phyloP scores from a whole-genome alignment of 805 yeast species.

The Suhomyces prunicola region DNA sequence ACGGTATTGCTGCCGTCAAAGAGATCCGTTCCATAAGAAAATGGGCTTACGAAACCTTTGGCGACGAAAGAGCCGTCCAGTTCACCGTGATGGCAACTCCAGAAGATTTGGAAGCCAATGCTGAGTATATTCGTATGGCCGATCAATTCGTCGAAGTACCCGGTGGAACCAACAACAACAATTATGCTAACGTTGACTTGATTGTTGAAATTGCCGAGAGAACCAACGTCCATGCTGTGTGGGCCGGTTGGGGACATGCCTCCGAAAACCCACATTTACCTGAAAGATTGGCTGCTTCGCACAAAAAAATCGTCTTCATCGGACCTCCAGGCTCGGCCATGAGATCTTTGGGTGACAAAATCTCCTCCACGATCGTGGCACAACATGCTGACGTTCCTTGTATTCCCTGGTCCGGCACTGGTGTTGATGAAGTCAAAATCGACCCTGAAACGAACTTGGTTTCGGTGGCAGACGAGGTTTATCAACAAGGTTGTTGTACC shows the following conservation, averaged over 20 bases:
- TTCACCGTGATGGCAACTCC: constrained; percentile 99
- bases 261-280: constrained; percentile 97
- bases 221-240: constrained; percentile 94
- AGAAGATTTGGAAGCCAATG: constrained; percentile 95
- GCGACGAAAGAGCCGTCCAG: constrained; percentile 87
- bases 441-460: constrained; percentile 75
- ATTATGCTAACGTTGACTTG: constrained; percentile 95
- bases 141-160: constrained; percentile 98
- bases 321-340: constrained; percentile 99
- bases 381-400: constrained; percentile 98
- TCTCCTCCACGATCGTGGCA: constrained; percentile 96
- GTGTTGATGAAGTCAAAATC: constrained; percentile 76
- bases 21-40: constrained; percentile 96
- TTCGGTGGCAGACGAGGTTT: constrained; percentile 80
- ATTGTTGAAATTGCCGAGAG: constrained; percentile 98
- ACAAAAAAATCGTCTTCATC: constrained; percentile 84
- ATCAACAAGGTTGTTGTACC: constrained; percentile 83
- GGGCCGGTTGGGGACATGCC: constrained; percentile 99
- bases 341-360: constrained; percentile 99
- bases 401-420: constrained; percentile 99
- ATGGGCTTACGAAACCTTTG: constrained; percentile 99
- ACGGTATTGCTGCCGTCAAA: constrained; percentile 99
- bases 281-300: constrained; percentile 89
- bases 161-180: constrained; percentile 98
- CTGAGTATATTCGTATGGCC: constrained; percentile 98